Percentiles rank a stretch among this genome's conserved stretches.
Evolutionary conservation across 768 basidiomycete genomes (phyloP).

Genomic region (Tulasnella sp.): DNA sequence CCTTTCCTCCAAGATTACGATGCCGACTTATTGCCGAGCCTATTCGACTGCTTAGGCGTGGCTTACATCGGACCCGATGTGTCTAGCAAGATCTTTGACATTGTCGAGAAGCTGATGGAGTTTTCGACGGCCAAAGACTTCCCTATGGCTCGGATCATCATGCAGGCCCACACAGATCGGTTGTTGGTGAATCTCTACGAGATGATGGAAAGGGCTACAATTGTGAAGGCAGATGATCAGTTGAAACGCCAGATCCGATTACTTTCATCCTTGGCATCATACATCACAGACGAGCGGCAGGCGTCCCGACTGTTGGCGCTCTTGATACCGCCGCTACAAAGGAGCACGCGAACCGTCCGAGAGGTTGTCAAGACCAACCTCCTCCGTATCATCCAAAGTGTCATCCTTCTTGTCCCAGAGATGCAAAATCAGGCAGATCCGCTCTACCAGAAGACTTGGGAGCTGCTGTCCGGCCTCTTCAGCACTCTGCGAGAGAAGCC

Average conservation of each 20-base stretch:
- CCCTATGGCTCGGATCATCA: conserved; percentile 31
- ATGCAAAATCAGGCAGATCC: conserved; percentile 36
- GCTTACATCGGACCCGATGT: conserved; percentile 81
- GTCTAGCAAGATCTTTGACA: conserved; percentile 69
- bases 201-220: conserved; percentile 61
- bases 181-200: conserved; percentile 59
- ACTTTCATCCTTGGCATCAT: conserved; percentile 66
- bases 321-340: conserved; percentile 69
- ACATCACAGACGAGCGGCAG: conserved; percentile 56
- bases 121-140: conserved; percentile 42
- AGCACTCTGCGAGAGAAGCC: conserved; percentile 59
- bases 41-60: conserved; percentile 72
- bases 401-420: conserved; percentile 58
- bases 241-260: conserved; percentile 74
- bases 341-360: conserved; percentile 58
- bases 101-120: conserved; percentile 53
- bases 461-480: conserved; percentile 65
- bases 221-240: conserved; percentile 55
- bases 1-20: conserved; percentile 62
- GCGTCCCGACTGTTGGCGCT: conserved; percentile 60
- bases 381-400: conserved; percentile 53
- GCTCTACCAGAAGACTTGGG: conserved; percentile 44
- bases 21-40: conserved; percentile 51
- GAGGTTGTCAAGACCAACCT: conserved; percentile 83
- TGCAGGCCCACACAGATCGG: conserved; percentile 25